phyloP scores from a whole-genome alignment of 768 basidiomycete species.

The Coprinopsis sp. region DNA sequence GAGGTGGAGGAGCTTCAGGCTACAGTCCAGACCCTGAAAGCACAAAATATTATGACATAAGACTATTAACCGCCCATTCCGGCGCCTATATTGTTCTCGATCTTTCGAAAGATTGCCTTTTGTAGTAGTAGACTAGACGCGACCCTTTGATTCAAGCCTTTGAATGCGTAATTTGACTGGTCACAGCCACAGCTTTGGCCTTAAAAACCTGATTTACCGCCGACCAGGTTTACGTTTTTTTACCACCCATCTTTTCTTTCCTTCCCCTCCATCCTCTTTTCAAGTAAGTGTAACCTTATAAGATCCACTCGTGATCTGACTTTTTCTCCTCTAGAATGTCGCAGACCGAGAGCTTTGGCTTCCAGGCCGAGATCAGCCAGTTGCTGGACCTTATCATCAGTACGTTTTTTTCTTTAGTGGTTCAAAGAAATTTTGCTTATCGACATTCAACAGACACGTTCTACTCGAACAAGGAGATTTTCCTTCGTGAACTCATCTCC shows the following conservation, averaged over 20 bases:
- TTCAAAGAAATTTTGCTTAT: slow-evolving; percentile 2
- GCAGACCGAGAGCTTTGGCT: slow-evolving; percentile 88
- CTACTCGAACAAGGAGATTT: slow-evolving; percentile 99
- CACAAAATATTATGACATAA: slow-evolving; percentile 43
- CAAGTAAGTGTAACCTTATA: slow-evolving; percentile 12
- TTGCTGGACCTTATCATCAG: slow-evolving; percentile 98
- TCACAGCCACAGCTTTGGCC: no score
- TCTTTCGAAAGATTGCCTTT: slow-evolving; percentile 35
- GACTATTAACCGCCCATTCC: slow-evolving; percentile 18
- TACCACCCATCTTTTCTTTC: slow-evolving; percentile 19
- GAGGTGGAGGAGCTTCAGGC: slow-evolving; percentile 59
- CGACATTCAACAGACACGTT: slow-evolving; percentile 71
- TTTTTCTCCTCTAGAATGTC: slow-evolving; percentile 45
- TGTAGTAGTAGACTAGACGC: no score
- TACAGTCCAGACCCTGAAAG: slow-evolving; percentile 65
- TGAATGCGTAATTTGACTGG: no score
- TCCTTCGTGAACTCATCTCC: slow-evolving; percentile 97
- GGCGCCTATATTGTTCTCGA: slow-evolving; percentile 36
- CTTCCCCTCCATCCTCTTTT: slow-evolving; percentile 18
- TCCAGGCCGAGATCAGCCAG: slow-evolving; percentile 99
- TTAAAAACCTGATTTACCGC: slow-evolving; percentile 26
- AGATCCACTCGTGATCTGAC: slow-evolving; percentile 18
- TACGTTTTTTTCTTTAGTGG: slow-evolving; percentile 32
- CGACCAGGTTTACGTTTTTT: slow-evolving; percentile 23
- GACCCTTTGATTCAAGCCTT: slow-evolving; percentile 45